Base-by-base conservation (phyloP, 176 grass and related monocot species). In the Avena sativa region DNA sequence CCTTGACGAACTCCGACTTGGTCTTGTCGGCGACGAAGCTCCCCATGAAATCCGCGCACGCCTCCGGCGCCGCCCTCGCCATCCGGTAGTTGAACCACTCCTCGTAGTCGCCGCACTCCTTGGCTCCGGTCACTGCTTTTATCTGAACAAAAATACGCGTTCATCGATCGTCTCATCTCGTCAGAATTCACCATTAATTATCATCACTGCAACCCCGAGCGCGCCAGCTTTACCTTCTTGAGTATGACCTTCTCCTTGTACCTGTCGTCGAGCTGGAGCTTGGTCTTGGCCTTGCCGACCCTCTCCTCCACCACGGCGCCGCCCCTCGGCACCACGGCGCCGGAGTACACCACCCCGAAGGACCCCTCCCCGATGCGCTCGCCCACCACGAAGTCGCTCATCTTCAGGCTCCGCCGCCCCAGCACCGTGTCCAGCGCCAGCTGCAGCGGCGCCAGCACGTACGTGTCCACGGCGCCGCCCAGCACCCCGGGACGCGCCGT, bases 51-150 rank as follows among this genome's bases (percentile, higher is more conserved):
- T 98, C 85, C 6, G 97, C 97, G 76, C 97, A 96, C 79, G 93
- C 71, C 70, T 98, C 87, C 14, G 97, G 93, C 72, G 97, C 90
- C 64, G 92, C 90, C 87, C 97, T 92, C 1, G 92, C 86, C 71
- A 96, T 85, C 8, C 97, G 97, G 65, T 98, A 98, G 83, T 98
- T 98, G 84, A 98, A 98, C 97, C 97, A 98, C 86, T 98, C 97
- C 80, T 96, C 97, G 63, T 94, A 98, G 62, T 98, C 97, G 48
- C 93, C 97, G 86, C 90, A 98, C 87, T 98, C 94, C 85, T 96
- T 82, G 1, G 97, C 93, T 76, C 97, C 97, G 9, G 48, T 28
- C 26, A 89, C 85, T 9, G 96, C 65, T 85, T 98, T 96, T 38
- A 98, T 90, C 93, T 98, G 80, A 85, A 89, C 6, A 76, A 65